These are phyloP conservation scores for Sicyos edulis DNA, from an alignment of 306 rosid genomes.

Conservation along the genomic window DNA sequence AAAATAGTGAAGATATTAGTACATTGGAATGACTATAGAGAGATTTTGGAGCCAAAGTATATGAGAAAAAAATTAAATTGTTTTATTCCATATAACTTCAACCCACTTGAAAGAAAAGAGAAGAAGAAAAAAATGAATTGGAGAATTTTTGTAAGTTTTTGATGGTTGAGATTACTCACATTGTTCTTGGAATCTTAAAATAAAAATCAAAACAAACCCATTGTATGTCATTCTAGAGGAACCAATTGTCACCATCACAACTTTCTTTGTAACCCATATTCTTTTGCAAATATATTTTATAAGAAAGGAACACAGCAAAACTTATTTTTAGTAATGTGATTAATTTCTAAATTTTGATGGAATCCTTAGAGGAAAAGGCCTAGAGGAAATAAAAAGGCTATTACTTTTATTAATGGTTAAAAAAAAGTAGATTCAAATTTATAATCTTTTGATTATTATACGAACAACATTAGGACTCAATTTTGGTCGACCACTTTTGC, in stretches of 20 bases:
- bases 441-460: too few species aligned
- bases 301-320: not conserved
- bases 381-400: not conserved
- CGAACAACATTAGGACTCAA: too few species aligned
- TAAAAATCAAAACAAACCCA: not conserved
- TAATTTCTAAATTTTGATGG: not conserved
- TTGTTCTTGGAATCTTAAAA: constrained; percentile 7
- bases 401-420: not conserved
- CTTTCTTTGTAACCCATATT: constrained; percentile 4
- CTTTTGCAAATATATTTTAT: constrained; percentile 7
- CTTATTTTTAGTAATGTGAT: not conserved
- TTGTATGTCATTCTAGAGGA: not conserved
- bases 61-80: not conserved
- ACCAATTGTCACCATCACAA: constrained; percentile 19
- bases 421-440: too few species aligned
- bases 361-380: not conserved
- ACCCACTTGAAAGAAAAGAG: constrained; percentile 3
- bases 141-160: not conserved
- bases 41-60: too few species aligned
- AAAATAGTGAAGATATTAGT: not conserved
- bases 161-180: constrained; percentile 10
- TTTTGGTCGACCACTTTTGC: too few species aligned
- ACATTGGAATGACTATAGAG: constrained; percentile 3
- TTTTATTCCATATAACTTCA: constrained; percentile 1
- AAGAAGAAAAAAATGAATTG: not conserved